A percentile compares a stretch with the other conserved stretches of the same genome.
Evolutionary conservation across 352 stramenopile species (phyloP).

Genomic region (Phytophthora quininea): DNA sequence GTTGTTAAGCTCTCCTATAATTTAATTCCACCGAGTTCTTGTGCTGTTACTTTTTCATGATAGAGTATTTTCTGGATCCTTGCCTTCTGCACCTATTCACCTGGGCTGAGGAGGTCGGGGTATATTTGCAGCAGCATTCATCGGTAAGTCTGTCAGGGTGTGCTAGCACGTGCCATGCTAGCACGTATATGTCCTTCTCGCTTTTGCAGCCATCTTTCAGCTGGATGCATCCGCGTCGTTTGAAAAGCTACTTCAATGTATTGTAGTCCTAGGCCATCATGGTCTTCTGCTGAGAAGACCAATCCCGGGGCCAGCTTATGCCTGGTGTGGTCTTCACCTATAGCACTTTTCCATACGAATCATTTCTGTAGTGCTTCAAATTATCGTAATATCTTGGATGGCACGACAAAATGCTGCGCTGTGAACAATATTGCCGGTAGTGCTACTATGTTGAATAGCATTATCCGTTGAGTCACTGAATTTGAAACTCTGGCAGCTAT

Average conservation of each 20-base stretch:
- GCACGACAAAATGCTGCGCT: constrained; percentile 3
- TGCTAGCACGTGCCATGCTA: not conserved
- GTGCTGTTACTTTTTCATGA: not conserved
- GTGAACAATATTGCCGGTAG: constrained; percentile 11
- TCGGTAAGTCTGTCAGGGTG: not conserved
- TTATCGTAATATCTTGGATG: not conserved
- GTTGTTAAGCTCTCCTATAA: not conserved
- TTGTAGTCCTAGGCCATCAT: constrained; percentile 5
- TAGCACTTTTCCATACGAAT: constrained; percentile 14
- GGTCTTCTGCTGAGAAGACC: not conserved
- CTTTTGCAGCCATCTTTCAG: constrained; percentile 1
- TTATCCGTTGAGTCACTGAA: constrained; percentile 6
- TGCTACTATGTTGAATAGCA: constrained; percentile 9
- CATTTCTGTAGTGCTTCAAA: constrained; percentile 11
- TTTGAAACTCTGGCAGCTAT: not conserved
- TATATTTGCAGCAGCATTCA: not conserved
- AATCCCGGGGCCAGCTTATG: not conserved
- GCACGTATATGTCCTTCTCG: not conserved
- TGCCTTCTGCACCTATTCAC: not conserved
- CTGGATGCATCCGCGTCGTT: not conserved
- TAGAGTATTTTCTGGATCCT: not conserved
- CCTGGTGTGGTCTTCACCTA: not conserved
- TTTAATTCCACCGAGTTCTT: not conserved
- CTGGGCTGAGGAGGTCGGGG: not conserved
- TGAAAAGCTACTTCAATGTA: constrained; percentile 4